These are phyloP conservation scores for Solanum infundibuliforme DNA, from an alignment of 257 asterid genomes.

Conservation along the genomic window DNA sequence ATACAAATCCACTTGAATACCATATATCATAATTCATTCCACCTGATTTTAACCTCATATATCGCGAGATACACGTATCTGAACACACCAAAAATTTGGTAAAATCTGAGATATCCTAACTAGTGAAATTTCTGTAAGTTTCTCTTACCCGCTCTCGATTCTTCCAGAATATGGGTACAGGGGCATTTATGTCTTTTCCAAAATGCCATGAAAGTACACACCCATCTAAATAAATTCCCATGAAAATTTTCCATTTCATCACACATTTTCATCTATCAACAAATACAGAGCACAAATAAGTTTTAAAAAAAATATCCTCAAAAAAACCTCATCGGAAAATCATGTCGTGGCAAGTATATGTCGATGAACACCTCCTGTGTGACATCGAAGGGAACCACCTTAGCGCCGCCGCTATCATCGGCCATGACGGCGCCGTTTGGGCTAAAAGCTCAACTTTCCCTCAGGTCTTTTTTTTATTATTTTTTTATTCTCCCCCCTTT, in stretches of 20 bases:
- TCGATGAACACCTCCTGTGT: slow-evolving; percentile 77
- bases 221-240: not conserved
- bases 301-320: not conserved
- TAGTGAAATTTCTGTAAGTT: not conserved
- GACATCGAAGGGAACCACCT: slow-evolving; percentile 51
- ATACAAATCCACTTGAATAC: not conserved
- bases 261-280: not conserved
- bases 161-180: not conserved
- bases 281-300: not conserved
- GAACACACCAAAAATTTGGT: too few relatives aligned
- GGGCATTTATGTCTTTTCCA: not conserved
- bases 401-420: slow-evolving; percentile 65
- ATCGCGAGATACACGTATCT: not conserved
- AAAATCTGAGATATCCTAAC: not conserved
- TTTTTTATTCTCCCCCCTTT: too few relatives aligned
- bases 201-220: not conserved
- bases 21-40: too few relatives aligned
- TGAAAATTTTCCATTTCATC: not conserved
- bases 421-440: slow-evolving; percentile 79
- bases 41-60: too few relatives aligned
- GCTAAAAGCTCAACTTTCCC: slow-evolving; percentile 73
- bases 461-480: slow-evolving; percentile 33
- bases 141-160: not conserved
- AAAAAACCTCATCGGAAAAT: not conserved
- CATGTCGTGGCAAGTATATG: slow-evolving; percentile 89